Evolutionary conservation across 371 early-diverging fungal species (phyloP).

Genomic region (Mucor plumbeus): DNA sequence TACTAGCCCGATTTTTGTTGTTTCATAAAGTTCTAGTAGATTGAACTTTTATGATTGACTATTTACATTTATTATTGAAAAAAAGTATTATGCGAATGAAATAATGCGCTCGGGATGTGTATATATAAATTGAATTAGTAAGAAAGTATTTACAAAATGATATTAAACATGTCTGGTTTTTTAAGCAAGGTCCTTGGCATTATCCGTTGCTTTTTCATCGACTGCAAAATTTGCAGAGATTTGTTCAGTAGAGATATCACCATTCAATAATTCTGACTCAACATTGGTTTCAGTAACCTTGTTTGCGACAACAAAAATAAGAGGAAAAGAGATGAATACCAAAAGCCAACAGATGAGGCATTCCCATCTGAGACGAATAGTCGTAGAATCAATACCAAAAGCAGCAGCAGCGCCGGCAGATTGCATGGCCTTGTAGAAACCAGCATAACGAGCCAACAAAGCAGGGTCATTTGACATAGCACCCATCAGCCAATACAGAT

Average conservation of each 20-base stretch:
- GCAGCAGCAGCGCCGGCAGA: constrained; percentile 50
- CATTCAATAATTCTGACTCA: not conserved
- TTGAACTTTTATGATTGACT: not conserved
- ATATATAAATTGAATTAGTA: not conserved
- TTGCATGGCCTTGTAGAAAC: constrained; percentile 74
- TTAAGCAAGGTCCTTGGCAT: not conserved
- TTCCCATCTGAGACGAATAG: constrained; percentile 40
- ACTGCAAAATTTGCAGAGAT: not conserved
- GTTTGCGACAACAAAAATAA: constrained; percentile 36
- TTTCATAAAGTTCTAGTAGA: no score
- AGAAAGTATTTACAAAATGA: not conserved
- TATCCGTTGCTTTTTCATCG: not conserved
- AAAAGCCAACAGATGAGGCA: constrained; percentile 44
- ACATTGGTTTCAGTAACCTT: constrained; percentile 35
- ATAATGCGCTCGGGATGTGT: not conserved
- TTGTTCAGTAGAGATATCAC: constrained; percentile 8
- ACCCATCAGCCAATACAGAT: constrained; percentile 81
- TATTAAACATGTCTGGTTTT: not conserved
- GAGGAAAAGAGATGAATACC: constrained; percentile 43
- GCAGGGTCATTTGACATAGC: constrained; percentile 73
- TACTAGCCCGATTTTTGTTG: no score
- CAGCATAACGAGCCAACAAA: constrained; percentile 73
- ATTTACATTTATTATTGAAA: not conserved
- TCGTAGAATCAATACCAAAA: constrained; percentile 45
- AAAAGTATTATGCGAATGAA: no score